Base-by-base conservation (phyloP, 1,139 yeast genomes). In the Sugiyamaella xylanicola region DNA sequence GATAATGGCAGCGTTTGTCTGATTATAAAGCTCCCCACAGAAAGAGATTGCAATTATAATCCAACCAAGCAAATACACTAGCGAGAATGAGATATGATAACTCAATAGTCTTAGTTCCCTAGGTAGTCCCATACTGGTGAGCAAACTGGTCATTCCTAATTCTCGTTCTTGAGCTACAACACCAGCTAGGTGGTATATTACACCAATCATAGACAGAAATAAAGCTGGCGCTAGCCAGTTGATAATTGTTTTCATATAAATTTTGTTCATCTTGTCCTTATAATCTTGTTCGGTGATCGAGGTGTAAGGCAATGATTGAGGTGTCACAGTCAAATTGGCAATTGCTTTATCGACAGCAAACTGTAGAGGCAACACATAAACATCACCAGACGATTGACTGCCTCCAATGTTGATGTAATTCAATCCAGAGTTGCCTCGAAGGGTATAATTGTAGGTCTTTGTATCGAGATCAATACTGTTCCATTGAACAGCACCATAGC, bases 331-430 rank as follows among this genome's bases (percentile, higher is more conserved):
- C 48, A 62, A 25, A 56, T 64, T 63, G 11, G 68, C 61, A 39
- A 72, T 67, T 1, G 75, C 73, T 19, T 59, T 61, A 53, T 72
- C 75, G n/a, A 72, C 59, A 2, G 75, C 74, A 69, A 72, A 70
- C 51, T 72, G 75, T 13, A 72, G 54, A 2, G 75, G 75, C 39
- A 72, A 57, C 15, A 71, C 62, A 50, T 58, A 63, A 7, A 60
- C 59, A 45, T 72, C 75, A n/a, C 63, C 67, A 7, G 72, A 68
- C 9, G 63, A 56, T 19, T 59, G 59, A 49, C 62, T 62, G 19
- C 58, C 57, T 5, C 54, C 55, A 40, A 71, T 67, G 48, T 68
- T 60, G 46, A 72, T 60, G 32, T 51, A 50, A 22, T 55, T 50
- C 16, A 69, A 57, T 0, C 74, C 75, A 3, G 71, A 61, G 57